These are phyloP conservation scores for Xylaria sp. DNA, from an alignment of 2,329 filamentous ascomycete species.

Conservation along the genomic window DNA sequence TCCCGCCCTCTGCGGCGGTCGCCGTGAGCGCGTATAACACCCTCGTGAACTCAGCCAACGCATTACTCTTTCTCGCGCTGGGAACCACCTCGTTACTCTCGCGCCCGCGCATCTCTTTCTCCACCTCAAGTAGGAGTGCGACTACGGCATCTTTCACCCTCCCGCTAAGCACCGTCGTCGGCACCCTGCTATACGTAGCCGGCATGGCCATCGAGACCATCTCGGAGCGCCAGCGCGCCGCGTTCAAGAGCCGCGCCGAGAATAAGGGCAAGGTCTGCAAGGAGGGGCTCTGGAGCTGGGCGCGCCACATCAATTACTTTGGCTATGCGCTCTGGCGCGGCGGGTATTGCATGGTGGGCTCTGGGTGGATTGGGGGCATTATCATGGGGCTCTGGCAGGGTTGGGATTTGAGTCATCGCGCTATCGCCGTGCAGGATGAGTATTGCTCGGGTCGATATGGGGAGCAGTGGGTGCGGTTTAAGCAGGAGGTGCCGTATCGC, in stretches of 20 bases:
- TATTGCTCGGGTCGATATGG: conserved; percentile 54
- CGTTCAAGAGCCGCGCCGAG: conserved; percentile 53
- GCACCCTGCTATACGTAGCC: conserved; percentile 59
- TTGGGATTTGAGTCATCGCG: conserved; percentile 49
- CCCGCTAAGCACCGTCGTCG: conserved; percentile 57
- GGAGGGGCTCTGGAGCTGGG: conserved; percentile 53
- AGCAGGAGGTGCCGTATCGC: conserved; percentile 52
- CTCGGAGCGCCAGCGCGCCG: conserved; percentile 66
- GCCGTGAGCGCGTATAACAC: conserved; percentile 64
- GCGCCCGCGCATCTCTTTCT: conserved; percentile 36
- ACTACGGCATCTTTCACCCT: conserved; percentile 36
- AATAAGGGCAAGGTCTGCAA: conserved; percentile 55
- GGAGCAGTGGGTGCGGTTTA: conserved; percentile 55
- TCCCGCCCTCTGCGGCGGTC: conserved; percentile 57
- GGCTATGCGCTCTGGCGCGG: conserved; percentile 52
- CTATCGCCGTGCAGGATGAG: conserved; percentile 50
- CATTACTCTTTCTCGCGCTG: conserved; percentile 63
- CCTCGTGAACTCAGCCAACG: conserved; percentile 64
- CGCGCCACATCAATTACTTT: conserved; percentile 56
- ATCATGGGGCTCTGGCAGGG: conserved; percentile 48
- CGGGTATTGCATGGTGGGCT: conserved; percentile 50
- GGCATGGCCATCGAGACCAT: conserved; percentile 66
- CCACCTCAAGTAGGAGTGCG: conserved; percentile 38
- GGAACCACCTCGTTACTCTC: conserved; percentile 56
- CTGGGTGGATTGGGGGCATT: conserved; percentile 52